These are phyloP conservation scores for Lachancea sp. DNA, from an alignment of 805 yeast species.

Conservation along the genomic window DNA sequence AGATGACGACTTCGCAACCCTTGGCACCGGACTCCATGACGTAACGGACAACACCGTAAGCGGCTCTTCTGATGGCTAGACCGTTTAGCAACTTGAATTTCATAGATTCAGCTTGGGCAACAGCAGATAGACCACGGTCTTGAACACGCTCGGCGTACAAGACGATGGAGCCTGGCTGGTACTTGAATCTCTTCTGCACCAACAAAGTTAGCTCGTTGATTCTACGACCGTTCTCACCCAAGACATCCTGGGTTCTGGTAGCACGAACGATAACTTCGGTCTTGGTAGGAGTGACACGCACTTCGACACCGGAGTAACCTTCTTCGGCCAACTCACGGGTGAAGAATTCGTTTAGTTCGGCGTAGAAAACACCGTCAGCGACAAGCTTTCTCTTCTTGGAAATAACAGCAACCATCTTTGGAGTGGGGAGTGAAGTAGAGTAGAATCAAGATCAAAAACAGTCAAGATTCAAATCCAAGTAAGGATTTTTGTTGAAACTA, in stretches of 20 bases:
- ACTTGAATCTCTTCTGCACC: conserved; percentile 97
- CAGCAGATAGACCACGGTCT: conserved; percentile 99
- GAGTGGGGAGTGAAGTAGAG: background rate
- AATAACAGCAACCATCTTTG: conserved; percentile 46
- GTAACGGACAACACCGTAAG: conserved; percentile 99
- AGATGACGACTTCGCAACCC: conserved; percentile 99
- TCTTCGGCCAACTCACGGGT: conserved; percentile 99
- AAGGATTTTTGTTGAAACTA: too few species aligned
- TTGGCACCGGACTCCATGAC: conserved; percentile 99
- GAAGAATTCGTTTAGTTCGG: conserved; percentile 99
- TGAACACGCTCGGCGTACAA: conserved; percentile 98
- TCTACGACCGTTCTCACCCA: conserved; percentile 99
- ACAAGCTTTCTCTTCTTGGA: conserved; percentile 99
- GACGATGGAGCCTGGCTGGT: conserved; percentile 86
- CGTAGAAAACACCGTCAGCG: conserved; percentile 99
- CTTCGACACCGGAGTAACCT: conserved; percentile 99
- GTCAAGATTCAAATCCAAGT: background rate
- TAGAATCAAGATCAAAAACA: background rate
- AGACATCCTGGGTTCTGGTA: conserved; percentile 95
- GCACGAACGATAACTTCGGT: conserved; percentile 98
- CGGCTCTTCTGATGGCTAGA: conserved; percentile 99
- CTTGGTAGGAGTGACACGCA: conserved; percentile 96
- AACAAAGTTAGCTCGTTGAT: conserved; percentile 97
- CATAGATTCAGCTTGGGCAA: conserved; percentile 98
- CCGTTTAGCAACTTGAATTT: conserved; percentile 97